phyloP scores from a whole-genome alignment of 176 grass and related monocot species.

The Coix lacrymajobi region DNA sequence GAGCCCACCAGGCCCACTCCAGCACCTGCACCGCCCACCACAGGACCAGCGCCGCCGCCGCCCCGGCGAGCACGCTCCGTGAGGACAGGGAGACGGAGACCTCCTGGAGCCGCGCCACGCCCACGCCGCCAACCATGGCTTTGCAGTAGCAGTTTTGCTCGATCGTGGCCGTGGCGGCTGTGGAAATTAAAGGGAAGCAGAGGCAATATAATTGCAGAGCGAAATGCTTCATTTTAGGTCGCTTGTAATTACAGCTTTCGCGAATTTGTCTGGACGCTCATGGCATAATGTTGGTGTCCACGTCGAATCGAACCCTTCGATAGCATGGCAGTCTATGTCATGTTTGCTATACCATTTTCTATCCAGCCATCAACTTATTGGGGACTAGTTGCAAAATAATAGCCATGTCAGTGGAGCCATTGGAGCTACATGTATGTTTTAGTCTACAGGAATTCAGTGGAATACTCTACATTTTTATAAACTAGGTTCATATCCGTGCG shows the following conservation, averaged over 20 bases:
- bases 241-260: background rate
- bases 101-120: background rate
- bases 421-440: background rate
- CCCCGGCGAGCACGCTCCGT: constrained; percentile 11
- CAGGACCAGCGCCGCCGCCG: background rate
- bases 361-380: background rate
- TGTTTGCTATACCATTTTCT: background rate
- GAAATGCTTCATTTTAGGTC: background rate
- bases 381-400: background rate
- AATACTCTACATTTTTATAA: background rate
- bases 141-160: too few species aligned
- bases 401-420: background rate
- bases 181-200: background rate
- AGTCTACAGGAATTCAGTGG: background rate
- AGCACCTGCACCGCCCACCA: constrained; percentile 14
- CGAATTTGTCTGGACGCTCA: background rate
- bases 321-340: too few species aligned
- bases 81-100: constrained; percentile 31
- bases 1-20: constrained; percentile 31
- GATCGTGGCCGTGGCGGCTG: background rate
- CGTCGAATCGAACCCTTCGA: background rate
- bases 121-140: background rate
- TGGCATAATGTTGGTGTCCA: background rate
- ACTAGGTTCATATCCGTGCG: too few species aligned
- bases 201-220: background rate